A percentile compares a stretch with the other conserved stretches of the same genome.
phyloP scores from a whole-genome alignment of 208 protist genomes.

The Trichomonas vaginalis region DNA sequence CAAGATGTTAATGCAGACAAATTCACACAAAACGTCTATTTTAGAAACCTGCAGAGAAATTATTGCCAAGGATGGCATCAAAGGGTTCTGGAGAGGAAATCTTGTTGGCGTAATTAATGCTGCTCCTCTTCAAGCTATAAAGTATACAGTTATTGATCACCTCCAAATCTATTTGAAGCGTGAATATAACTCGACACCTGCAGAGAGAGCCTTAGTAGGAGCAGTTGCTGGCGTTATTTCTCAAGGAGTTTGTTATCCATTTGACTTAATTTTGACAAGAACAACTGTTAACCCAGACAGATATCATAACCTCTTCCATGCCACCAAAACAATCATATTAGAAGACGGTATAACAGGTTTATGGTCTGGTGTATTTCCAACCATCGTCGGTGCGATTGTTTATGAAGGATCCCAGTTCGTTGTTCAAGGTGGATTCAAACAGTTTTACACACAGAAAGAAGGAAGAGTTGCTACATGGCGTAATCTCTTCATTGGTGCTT shows the following conservation, averaged over 20 bases:
- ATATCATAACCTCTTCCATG: not conserved
- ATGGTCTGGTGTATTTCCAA: not conserved
- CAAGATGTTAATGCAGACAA: constrained; percentile 6
- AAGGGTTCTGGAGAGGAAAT: not conserved
- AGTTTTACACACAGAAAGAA: not conserved
- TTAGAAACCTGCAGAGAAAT: not conserved
- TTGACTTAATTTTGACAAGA: not conserved
- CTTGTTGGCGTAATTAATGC: not conserved
- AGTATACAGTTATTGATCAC: not conserved
- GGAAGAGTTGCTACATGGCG: not conserved
- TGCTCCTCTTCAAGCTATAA: not conserved
- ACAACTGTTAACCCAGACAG: not conserved
- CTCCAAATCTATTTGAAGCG: not conserved
- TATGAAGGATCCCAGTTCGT: not conserved
- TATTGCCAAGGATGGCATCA: not conserved
- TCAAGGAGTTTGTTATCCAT: not conserved
- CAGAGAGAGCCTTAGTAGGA: not conserved
- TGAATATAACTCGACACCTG: not conserved
- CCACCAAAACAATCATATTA: not conserved
- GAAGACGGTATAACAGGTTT: not conserved
- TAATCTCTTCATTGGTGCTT: not conserved
- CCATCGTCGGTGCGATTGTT: not conserved
- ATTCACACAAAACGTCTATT: not conserved
- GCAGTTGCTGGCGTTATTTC: not conserved
- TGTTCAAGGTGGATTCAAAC: not conserved